Conservation (phyloP, 1,284 basidiomycete genomes). For the Leccinum holopus region DNA sequence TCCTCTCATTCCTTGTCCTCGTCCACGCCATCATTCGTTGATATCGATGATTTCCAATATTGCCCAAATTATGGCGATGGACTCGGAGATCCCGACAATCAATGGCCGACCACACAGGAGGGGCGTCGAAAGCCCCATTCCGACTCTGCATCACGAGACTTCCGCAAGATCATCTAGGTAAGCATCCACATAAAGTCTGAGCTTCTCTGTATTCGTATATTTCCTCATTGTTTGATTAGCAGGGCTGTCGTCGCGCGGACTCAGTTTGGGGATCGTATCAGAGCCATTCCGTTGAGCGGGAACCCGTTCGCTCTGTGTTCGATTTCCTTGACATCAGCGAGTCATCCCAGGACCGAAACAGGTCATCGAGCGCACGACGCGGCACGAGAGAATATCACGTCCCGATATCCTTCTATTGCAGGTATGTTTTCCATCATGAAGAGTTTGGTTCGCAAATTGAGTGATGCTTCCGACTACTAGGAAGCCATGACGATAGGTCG, state of each 20-base stretch:
- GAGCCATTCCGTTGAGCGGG: conserved; percentile 26
- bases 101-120: conserved; percentile 10
- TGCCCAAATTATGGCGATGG: conserved; percentile 3
- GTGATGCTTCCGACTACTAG: conserved; percentile 1
- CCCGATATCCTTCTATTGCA: conserved; percentile 11
- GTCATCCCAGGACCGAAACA: conserved; percentile 18
- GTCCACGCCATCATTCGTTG: conserved; percentile 10
- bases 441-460: conserved; percentile 2
- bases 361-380: conserved; percentile 5
- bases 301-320: conserved; percentile 29
- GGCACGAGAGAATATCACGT: conserved; percentile 9
- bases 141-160: conserved; percentile 3
- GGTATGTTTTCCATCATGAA: conserved; percentile 15
- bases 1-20: conserved; percentile 16
- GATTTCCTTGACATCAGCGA: conserved; percentile 30
- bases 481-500: conserved; percentile 11
- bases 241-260: conserved; percentile 6
- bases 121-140: conserved; percentile 4
- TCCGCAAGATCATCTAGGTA: conserved; percentile 7
- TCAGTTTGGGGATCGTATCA: conserved; percentile 11
- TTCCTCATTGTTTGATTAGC: conserved; percentile 2
- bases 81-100: not conserved
- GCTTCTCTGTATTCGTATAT: not conserved
- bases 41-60: conserved; percentile 22
- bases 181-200: conserved; percentile 14